Percentiles rank a stretch among this genome's conserved stretches.
Evolutionary conservation across 2,329 filamentous ascomycete species (phyloP).

Genomic region (Cladosporium austrohemisphaericum): DNA sequence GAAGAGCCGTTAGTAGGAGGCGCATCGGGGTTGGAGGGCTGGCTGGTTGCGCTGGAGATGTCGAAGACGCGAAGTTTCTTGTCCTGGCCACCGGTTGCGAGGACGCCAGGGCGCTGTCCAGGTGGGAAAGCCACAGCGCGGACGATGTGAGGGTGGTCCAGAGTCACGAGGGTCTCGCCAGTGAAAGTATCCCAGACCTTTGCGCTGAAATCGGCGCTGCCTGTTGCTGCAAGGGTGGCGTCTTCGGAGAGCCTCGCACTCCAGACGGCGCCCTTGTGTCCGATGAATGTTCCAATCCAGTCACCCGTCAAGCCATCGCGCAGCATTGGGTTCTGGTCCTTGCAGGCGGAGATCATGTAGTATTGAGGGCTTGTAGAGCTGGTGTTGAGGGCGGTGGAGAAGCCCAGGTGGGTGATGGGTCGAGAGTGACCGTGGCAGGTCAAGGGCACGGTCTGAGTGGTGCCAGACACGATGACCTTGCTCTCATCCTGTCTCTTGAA

Average conservation of each 20-base stretch:
- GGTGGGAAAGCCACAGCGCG: conserved; percentile 79
- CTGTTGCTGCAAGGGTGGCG: conserved; percentile 83
- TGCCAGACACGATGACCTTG: conserved; percentile 26
- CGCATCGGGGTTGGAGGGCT: conserved; percentile 5
- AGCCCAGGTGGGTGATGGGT: conserved; percentile 85
- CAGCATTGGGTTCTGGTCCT: conserved; percentile 97
- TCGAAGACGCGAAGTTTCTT: conserved; percentile 96
- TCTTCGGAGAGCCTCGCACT: conserved; percentile 88
- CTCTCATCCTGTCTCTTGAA: conserved; percentile 34
- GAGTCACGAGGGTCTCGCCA: conserved; percentile 79
- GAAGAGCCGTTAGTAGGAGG: background rate
- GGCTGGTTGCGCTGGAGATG: conserved; percentile 52
- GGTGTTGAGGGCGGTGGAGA: conserved; percentile 66
- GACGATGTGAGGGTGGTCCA: conserved; percentile 93
- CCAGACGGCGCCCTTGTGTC: conserved; percentile 98
- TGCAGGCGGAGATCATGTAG: conserved; percentile 77
- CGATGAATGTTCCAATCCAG: conserved; percentile 97
- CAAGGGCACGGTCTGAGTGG: conserved; percentile 70
- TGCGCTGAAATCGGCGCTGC: conserved; percentile 84
- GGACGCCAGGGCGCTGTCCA: conserved; percentile 62
- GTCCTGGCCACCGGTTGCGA: conserved; percentile 92
- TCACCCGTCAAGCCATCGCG: conserved; percentile 93
- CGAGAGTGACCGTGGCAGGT: conserved; percentile 94
- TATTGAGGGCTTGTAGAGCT: conserved; percentile 47
- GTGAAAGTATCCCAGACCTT: conserved; percentile 98